phyloP scores from a whole-genome alignment of 108 stramenopile genomes.

The Mediolabrus comicus region DNA sequence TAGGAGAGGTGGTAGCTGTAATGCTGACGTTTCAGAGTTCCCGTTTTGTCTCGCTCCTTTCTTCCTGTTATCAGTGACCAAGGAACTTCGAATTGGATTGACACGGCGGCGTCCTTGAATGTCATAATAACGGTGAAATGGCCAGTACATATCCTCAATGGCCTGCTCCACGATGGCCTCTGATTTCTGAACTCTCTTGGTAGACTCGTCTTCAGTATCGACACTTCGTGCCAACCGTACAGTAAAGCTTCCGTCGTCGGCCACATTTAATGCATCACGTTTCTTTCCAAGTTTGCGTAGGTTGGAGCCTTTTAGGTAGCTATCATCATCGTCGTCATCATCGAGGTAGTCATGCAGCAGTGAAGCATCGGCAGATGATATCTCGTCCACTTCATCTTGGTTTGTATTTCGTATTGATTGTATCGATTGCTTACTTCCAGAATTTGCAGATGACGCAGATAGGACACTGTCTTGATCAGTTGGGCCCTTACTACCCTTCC shows the following conservation, averaged over 20 bases:
- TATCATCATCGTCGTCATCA: slow-evolving; percentile 82
- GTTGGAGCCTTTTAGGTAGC: slow-evolving; percentile 69
- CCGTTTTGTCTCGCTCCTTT: background rate
- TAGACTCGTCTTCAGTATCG: slow-evolving; percentile 5
- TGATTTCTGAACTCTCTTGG: slow-evolving; percentile 16
- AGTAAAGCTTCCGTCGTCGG: slow-evolving; percentile 7
- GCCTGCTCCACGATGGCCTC: slow-evolving; percentile 70
- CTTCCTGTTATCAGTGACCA: slow-evolving; percentile 8
- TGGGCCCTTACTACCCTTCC: background rate
- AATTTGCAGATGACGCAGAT: background rate
- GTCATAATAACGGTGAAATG: slow-evolving; percentile 80
- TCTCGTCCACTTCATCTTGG: slow-evolving; percentile 25
- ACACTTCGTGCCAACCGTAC: slow-evolving; percentile 11
- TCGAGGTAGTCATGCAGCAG: slow-evolving; percentile 30
- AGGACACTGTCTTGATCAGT: slow-evolving; percentile 3
- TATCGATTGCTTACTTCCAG: slow-evolving; percentile 18
- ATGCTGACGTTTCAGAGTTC: background rate
- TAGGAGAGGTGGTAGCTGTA: background rate
- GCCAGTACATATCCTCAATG: slow-evolving; percentile 87
- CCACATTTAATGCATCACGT: slow-evolving; percentile 9
- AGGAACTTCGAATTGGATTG: slow-evolving; percentile 46
- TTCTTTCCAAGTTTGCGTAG: slow-evolving; percentile 11
- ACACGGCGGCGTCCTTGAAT: slow-evolving; percentile 73
- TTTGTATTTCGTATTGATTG: background rate
- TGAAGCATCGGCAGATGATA: slow-evolving; percentile 33